These are phyloP conservation scores for Leishmania tropica DNA, from an alignment of 208 protist genomes.

Conservation along the genomic window DNA sequence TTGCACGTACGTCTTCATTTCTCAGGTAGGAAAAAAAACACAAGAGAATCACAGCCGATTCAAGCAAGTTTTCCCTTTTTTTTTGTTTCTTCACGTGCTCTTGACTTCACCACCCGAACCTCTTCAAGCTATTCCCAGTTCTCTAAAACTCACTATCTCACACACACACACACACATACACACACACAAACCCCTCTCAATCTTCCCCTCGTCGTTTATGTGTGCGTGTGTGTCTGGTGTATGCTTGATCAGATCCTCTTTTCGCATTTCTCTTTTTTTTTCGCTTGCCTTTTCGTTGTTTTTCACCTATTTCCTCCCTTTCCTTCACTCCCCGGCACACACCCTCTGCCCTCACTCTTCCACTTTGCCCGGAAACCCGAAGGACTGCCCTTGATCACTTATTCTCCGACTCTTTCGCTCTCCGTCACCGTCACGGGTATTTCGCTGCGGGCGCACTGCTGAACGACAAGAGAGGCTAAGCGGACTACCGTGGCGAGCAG, in stretches of 20 bases:
- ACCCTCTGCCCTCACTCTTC: neutral
- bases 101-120: neutral
- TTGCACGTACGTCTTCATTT: neutral
- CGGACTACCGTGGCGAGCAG: neutral
- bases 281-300: neutral
- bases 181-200: neutral
- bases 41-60: neutral
- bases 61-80: neutral
- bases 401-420: neutral
- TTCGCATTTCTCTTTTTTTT: neutral
- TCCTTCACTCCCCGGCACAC: neutral
- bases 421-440: neutral
- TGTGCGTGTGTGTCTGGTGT: neutral
- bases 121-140: neutral
- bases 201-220: neutral
- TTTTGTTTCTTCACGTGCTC: neutral
- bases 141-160: neutral
- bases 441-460: neutral
- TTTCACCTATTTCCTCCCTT: neutral
- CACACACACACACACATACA: neutral
- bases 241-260: neutral
- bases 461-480: neutral
- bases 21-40: constrained; percentile 2
- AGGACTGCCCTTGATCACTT: neutral
- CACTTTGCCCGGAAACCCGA: neutral